phyloP scores from a whole-genome alignment of 495 filamentous ascomycete species.

The Polyplosphaeria fusca region DNA sequence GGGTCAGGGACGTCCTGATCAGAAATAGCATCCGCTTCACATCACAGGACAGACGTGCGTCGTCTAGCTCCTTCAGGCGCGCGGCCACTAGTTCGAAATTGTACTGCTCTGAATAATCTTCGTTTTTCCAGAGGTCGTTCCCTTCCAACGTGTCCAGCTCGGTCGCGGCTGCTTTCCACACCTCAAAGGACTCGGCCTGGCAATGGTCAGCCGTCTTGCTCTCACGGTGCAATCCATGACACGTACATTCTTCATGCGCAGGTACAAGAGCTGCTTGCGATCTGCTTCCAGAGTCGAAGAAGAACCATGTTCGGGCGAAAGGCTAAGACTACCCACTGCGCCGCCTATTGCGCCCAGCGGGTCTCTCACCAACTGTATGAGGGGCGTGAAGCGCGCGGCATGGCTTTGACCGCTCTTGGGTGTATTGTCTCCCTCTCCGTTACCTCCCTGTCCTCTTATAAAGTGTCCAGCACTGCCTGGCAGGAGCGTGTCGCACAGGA shows the following conservation, averaged over 20 bases:
- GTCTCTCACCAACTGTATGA: slow-evolving; percentile 31
- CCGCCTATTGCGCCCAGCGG: slow-evolving; percentile 27
- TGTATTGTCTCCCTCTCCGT: slow-evolving; percentile 4
- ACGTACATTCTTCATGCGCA: slow-evolving; percentile 34
- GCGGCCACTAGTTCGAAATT: slow-evolving; percentile 62
- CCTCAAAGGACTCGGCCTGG: slow-evolving; percentile 39
- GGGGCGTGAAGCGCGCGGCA: slow-evolving; percentile 26
- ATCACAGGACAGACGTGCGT: slow-evolving; percentile 72
- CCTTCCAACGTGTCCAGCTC: slow-evolving; percentile 79
- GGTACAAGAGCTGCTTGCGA: slow-evolving; percentile 34
- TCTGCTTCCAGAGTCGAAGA: slow-evolving; percentile 1
- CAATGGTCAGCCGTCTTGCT: background rate
- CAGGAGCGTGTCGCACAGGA: slow-evolving; percentile 32
- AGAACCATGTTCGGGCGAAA: background rate
- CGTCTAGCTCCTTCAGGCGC: slow-evolving; percentile 69
- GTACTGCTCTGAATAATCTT: slow-evolving; percentile 66
- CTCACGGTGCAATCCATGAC: too few species aligned
- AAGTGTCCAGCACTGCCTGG: slow-evolving; percentile 25
- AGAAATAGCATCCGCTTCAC: slow-evolving; percentile 73
- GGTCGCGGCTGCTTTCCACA: slow-evolving; percentile 55
- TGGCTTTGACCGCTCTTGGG: slow-evolving; percentile 26
- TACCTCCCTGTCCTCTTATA: background rate
- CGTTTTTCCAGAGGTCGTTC: slow-evolving; percentile 75
- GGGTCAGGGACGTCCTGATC: slow-evolving; percentile 74
- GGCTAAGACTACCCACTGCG: background rate